These are phyloP conservation scores for Pseudopyricularia cyperi DNA, from an alignment of 2,329 filamentous ascomycete species.

Conservation along the genomic window DNA sequence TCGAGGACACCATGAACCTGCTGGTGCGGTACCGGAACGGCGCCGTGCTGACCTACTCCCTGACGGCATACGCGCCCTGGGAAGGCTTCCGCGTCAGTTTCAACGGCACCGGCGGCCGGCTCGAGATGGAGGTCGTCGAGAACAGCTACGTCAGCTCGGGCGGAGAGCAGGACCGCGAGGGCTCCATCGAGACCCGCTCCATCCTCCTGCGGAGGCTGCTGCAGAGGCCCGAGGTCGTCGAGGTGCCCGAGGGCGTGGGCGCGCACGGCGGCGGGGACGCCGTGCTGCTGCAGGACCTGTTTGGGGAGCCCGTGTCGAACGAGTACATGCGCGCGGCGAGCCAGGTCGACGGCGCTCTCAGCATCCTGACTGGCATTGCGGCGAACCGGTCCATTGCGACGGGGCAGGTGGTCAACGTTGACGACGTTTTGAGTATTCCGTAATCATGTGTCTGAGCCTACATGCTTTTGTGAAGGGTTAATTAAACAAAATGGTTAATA, in stretches of 20 bases:
- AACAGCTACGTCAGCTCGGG: slow-evolving; percentile 49
- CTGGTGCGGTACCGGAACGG: slow-evolving; percentile 43
- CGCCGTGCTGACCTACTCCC: slow-evolving; percentile 44
- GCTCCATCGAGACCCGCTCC: slow-evolving; percentile 33
- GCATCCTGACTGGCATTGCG: slow-evolving; percentile 46
- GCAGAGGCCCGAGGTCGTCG: slow-evolving; percentile 40
- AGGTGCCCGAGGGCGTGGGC: slow-evolving; percentile 36
- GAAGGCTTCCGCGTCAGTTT: slow-evolving; percentile 45
- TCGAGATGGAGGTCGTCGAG: slow-evolving; percentile 51
- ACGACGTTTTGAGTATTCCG: slow-evolving; percentile 31
- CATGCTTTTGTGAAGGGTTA: no score
- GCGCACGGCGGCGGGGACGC: slow-evolving; percentile 49
- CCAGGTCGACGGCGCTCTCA: slow-evolving; percentile 44
- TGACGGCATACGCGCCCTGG: slow-evolving; percentile 50
- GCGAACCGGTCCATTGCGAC: slow-evolving; percentile 45
- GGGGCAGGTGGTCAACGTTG: slow-evolving; percentile 41
- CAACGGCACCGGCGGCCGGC: slow-evolving; percentile 42
- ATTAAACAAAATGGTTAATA: not conserved
- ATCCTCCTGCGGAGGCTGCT: slow-evolving; percentile 40
- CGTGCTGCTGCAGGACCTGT: slow-evolving; percentile 42
- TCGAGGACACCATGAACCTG: slow-evolving; percentile 51
- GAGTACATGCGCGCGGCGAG: slow-evolving; percentile 40
- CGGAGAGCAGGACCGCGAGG: slow-evolving; percentile 41
- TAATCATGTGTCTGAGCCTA: no score
- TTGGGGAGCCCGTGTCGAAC: slow-evolving; percentile 38